Evolutionary conservation across 106 monocot genomes (phyloP), one percentile per base, ranked within the genome.

Genomic region (Platanthera zijinensis): DNA sequence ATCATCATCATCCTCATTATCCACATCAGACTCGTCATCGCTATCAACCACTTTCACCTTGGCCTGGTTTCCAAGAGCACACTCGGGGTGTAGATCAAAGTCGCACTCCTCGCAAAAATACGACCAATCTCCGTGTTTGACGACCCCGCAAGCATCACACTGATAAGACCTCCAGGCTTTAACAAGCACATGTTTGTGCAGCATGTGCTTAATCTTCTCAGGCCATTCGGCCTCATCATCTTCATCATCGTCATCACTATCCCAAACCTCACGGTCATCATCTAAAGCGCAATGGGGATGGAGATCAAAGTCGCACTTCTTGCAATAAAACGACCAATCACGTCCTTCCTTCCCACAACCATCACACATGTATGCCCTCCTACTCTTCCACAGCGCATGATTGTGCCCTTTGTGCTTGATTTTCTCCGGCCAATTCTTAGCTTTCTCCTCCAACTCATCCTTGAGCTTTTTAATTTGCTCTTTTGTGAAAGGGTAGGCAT

Each of bases 401-500:
- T 50, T 19, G 30, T 87, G 87, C 2, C 75, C 75, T 8, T 30
- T 10, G n/a, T 78, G 80, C 73, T 83, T 80, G 71, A 85, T 15
- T 50, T 73, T 83, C 81, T 81, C 74, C 10, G 84, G 85, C 85
- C 80, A 82, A 52, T 19, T n/a, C 77, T 82, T 88, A 1, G 69
- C 80, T 76, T 73, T 81, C 70, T 85, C 88, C 30, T 81, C 82
- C 3, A 56, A 22, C 50, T 81, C 76, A 14, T 56, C 79, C 69
- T 88, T 80, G 5, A 90, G 74, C 72, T 84, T 64, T 51, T 64
- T 75, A 7, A 85, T 51, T 18, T 69, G 57, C 69, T 87, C 90
- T 17, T 90, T 78, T 0, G 85, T 85, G 72, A 90, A 90, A 14
- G 90, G 91, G 73, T 85, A 86, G 4, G 88, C 88, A 50, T 80